Evolutionary conservation across 345 rosid species (phyloP), one percentile per base, ranked within the genome.

Genomic region (thale cress (Arabidopsis thaliana)): DNA sequence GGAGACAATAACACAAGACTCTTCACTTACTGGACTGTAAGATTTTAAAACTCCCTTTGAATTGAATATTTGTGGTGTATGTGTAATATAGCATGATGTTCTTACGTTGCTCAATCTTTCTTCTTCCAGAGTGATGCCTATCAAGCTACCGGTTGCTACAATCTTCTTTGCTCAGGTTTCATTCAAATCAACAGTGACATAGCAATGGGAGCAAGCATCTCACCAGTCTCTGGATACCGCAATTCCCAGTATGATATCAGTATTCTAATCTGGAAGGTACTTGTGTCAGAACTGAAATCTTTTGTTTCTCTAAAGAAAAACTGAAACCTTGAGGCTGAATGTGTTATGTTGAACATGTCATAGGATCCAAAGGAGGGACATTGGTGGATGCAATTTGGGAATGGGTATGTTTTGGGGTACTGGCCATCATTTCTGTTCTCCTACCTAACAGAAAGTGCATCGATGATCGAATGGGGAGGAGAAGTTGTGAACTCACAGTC

Each of bases 331-430:
- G 23, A 42, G 30, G 30, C 36, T 40, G 62, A 40, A 7, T 51
- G 33, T 74, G 36, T 32, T 12, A 32, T 73, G 32, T 72, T 30
- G 1, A 41, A 52, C 48, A 10, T 72, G 61, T 57, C 16, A 28
- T 70, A 95, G 99, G 99, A 95, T 82, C 99, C 97, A 6, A 92
- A 89, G 25, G 97, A 87, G 77, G 99, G 99, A 51, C 97, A 95
- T 71, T 95, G 99, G 99, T 95, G 99, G 99, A 91, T 95, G 99
- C 97, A 91, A 52, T 92, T 95, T 60, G 99, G 97, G 2, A 90
- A 87, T 12, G 89, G 85, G 76, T 85, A 80, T 61, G 97, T 91
- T 46, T 68, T 95, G 14, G 99, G 99, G 10, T 95, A 95, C 13
- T 95, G 97, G 99, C 97, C 99, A 2, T 87, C 99, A 0, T 91